A percentile compares a stretch with the other conserved stretches of the same genome.
These are phyloP conservation scores for Xylaria longipes DNA, from an alignment of 495 filamentous ascomycete genomes.

Conservation along the genomic window DNA sequence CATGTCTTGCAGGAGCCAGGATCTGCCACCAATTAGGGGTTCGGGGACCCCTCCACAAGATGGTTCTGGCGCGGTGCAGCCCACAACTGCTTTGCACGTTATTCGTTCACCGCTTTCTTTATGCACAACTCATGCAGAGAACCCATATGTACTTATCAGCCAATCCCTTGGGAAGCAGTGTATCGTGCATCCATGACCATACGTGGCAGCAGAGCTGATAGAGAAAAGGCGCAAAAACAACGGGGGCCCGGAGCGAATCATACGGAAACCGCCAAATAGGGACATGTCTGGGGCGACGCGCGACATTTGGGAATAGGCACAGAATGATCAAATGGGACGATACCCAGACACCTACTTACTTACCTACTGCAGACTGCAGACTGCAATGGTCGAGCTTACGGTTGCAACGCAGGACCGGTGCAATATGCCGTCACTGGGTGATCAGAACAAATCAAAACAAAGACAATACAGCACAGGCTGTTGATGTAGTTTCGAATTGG, in stretches of 20 bases:
- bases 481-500: neutral
- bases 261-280: conserved; percentile 1
- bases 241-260: conserved; percentile 4
- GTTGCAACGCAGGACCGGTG: conserved; percentile 6
- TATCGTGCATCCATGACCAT: conserved; percentile 21
- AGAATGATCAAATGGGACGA: conserved; percentile 2
- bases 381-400: neutral
- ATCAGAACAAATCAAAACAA: neutral
- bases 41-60: conserved; percentile 14
- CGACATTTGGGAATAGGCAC: conserved; percentile 19
- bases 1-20: conserved; percentile 26
- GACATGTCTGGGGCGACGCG: neutral
- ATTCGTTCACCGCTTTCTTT: conserved; percentile 26
- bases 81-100: conserved; percentile 1
- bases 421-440: conserved; percentile 19
- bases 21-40: conserved; percentile 8
- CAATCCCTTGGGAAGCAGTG: conserved; percentile 20
- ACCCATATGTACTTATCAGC: conserved; percentile 3
- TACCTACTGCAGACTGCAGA: neutral
- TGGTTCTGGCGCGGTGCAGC: conserved; percentile 9
- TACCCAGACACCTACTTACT: neutral
- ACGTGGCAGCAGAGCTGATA: conserved; percentile 20
- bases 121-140: conserved; percentile 16
- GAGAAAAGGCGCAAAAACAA: neutral
- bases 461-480: neutral